A percentile compares a stretch with the other conserved stretches of the same genome.
Evolutionary conservation across 208 protist genomes (phyloP).

Genomic region (Phytomonas francai): DNA sequence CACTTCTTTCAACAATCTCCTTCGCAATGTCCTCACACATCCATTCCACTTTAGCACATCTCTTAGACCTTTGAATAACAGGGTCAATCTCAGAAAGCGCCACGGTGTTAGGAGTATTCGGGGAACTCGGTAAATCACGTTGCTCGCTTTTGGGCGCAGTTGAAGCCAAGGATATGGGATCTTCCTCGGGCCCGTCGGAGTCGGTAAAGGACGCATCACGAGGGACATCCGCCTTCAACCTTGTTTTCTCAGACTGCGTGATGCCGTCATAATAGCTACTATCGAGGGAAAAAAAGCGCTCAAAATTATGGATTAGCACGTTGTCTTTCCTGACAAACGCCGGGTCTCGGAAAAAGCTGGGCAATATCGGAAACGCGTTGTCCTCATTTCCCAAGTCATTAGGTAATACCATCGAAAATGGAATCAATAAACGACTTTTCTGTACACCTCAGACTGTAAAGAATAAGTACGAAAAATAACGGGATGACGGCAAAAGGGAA

Average conservation of each 20-base stretch:
- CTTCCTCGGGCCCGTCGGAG: background rate
- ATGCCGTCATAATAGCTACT: background rate
- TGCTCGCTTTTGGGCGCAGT: background rate
- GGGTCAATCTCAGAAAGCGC: background rate
- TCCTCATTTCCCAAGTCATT: background rate
- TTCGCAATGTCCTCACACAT: slow-evolving; percentile 56
- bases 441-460: background rate
- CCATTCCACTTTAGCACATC: slow-evolving; percentile 20
- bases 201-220: background rate
- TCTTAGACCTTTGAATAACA: background rate
- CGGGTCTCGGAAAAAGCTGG: background rate
- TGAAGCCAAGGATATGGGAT: background rate
- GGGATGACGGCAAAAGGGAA: background rate
- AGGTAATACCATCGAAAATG: background rate
- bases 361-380: background rate
- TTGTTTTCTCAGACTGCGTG: background rate
- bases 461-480: background rate
- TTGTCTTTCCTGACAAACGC: background rate
- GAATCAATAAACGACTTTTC: background rate
- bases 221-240: background rate
- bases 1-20: slow-evolving; percentile 49
- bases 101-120: background rate
- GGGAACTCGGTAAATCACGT: background rate
- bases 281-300: background rate
- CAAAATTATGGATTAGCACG: background rate